These are phyloP conservation scores for Vigna unguiculata DNA, from an alignment of 306 rosid species.

Conservation along the genomic window DNA sequence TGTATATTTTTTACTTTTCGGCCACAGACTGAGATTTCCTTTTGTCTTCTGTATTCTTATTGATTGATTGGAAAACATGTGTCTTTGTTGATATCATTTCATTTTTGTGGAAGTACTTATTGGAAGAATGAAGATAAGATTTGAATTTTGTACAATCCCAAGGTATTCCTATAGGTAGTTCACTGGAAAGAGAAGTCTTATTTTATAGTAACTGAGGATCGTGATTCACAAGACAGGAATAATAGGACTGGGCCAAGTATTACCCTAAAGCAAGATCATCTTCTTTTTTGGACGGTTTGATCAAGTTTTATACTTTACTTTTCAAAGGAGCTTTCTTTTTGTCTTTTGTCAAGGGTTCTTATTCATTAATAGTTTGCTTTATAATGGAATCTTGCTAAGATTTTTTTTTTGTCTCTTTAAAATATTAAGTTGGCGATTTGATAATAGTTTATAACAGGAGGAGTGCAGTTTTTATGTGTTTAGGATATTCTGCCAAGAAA, in stretches of 20 bases:
- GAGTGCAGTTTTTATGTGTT: not conserved
- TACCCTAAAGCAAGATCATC: not conserved
- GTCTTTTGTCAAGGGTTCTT: not conserved
- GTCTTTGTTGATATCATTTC: conserved; percentile 38
- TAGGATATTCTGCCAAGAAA: not conserved
- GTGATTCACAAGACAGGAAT: not conserved
- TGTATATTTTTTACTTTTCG: conserved; percentile 9
- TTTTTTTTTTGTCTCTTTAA: not conserved
- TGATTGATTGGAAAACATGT: conserved; percentile 40
- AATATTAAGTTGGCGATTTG: not conserved
- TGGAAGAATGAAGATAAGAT: conserved; percentile 28
- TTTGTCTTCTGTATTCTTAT: conserved; percentile 30
- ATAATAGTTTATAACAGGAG: not conserved
- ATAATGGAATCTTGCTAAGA: not conserved
- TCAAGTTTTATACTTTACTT: not conserved
- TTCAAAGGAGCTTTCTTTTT: not conserved
- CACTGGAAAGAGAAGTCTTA: not conserved
- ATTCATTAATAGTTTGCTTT: not conserved
- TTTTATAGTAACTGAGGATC: not conserved
- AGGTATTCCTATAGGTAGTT: not conserved
- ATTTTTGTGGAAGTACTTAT: conserved; percentile 32
- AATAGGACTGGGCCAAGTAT: not conserved
- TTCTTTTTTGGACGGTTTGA: not conserved
- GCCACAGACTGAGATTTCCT: not conserved
- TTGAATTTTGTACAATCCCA: conserved; percentile 29